Evolutionary conservation across 140 eudicot species (phyloP).

Genomic region (Cichorium intybus): DNA sequence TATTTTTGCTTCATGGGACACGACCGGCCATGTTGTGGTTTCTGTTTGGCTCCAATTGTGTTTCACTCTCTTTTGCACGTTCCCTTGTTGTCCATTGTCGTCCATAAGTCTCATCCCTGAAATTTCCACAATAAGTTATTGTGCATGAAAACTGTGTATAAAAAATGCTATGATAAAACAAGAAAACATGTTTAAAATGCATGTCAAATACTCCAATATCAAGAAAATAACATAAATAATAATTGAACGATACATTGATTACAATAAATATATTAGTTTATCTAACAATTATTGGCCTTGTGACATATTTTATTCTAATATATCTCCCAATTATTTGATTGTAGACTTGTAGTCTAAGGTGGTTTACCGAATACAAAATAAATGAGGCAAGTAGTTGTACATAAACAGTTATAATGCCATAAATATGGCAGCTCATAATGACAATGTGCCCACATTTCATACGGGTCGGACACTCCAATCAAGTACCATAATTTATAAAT

Average conservation of each 20-base stretch:
- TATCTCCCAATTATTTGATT: constrained; percentile 25
- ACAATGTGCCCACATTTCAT: neutral
- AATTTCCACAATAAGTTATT: no score
- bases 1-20: no score
- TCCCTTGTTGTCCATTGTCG: no score
- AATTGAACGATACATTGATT: neutral
- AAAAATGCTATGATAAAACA: neutral
- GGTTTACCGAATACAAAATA: constrained; percentile 10
- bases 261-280: neutral
- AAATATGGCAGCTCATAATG: constrained; percentile 25
- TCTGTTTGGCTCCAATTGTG: no score
- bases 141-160: neutral
- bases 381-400: constrained; percentile 3
- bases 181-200: neutral
- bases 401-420: neutral
- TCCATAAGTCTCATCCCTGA: no score
- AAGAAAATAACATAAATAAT: constrained; percentile 7
- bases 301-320: constrained; percentile 13
- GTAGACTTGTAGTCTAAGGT: constrained; percentile 11
- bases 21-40: no score
- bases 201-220: neutral
- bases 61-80: no score
- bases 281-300: constrained; percentile 26
- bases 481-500: neutral
- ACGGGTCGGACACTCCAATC: constrained; percentile 12